Conservation (phyloP, 305 asterid species). For the Fraxinus angustifolia region DNA sequence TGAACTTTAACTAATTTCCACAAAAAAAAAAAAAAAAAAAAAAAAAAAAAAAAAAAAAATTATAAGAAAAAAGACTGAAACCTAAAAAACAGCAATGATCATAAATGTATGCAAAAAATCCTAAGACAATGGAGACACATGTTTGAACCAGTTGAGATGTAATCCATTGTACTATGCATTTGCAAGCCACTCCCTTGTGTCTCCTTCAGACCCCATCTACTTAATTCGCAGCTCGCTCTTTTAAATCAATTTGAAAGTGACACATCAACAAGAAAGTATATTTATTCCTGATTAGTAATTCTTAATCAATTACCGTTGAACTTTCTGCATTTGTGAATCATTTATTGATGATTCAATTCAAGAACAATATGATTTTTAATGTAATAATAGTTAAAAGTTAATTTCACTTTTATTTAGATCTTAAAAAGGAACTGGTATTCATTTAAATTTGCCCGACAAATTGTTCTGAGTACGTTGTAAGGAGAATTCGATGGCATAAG, state of each 20-base stretch:
- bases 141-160: slow-evolving; percentile 15
- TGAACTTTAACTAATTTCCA: too few relatives aligned
- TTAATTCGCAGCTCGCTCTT: slow-evolving; percentile 16
- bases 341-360: too few relatives aligned
- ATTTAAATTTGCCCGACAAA: too few relatives aligned
- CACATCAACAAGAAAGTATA: background rate
- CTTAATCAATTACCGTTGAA: background rate
- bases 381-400: too few relatives aligned
- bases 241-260: background rate
- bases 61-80: background rate
- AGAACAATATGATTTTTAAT: too few relatives aligned
- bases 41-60: background rate
- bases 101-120: slow-evolving; percentile 21
- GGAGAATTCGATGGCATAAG: too few relatives aligned
- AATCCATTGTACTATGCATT: slow-evolving; percentile 32
- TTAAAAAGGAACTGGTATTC: too few relatives aligned
- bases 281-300: background rate
- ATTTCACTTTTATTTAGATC: too few relatives aligned
- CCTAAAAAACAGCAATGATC: slow-evolving; percentile 10
- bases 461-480: too few relatives aligned
- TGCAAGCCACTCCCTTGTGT: slow-evolving; percentile 29
- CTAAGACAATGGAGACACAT: slow-evolving; percentile 3
- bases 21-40: background rate
- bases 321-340: too few relatives aligned
- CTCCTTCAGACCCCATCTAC: slow-evolving; percentile 34